Conservation (phyloP, 305 asterid species). For the Plantago coronopus region DNA sequence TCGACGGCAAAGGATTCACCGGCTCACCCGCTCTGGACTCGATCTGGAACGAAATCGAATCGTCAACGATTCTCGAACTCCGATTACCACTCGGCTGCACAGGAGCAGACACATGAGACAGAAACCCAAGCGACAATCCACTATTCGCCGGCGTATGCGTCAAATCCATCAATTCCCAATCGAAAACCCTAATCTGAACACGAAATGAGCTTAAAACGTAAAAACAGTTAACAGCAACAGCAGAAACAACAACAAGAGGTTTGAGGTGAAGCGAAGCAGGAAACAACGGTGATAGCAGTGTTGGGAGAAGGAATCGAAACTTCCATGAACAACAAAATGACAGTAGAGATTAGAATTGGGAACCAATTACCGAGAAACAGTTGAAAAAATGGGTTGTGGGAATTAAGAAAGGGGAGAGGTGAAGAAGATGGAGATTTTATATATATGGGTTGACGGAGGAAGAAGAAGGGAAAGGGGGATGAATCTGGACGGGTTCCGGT, state of each 20-base stretch:
- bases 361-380: not conserved
- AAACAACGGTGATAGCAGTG: conserved; percentile 14
- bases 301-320: conserved; percentile 4
- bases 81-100: conserved; percentile 26
- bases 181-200: conserved; percentile 7
- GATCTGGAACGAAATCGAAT: conserved; percentile 53
- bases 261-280: conserved; percentile 8
- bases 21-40: conserved; percentile 45
- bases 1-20: conserved; percentile 17
- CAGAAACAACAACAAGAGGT: conserved; percentile 28
- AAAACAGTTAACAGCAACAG: conserved; percentile 27
- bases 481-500: conserved; percentile 38
- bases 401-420: not conserved
- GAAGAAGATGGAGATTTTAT: not conserved
- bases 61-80: conserved; percentile 43
- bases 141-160: conserved; percentile 45
- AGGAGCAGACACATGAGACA: conserved; percentile 46
- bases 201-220: conserved; percentile 3
- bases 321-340: conserved; percentile 21
- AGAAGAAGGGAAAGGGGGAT: conserved; percentile 32
- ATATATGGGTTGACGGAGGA: conserved; percentile 27
- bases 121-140: conserved; percentile 65
- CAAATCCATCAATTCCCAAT: conserved; percentile 48
- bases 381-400: not conserved
- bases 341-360: not conserved